phyloP scores from a whole-genome alignment of 805 yeast genomes.

The Wickerhamiella shivajii region DNA sequence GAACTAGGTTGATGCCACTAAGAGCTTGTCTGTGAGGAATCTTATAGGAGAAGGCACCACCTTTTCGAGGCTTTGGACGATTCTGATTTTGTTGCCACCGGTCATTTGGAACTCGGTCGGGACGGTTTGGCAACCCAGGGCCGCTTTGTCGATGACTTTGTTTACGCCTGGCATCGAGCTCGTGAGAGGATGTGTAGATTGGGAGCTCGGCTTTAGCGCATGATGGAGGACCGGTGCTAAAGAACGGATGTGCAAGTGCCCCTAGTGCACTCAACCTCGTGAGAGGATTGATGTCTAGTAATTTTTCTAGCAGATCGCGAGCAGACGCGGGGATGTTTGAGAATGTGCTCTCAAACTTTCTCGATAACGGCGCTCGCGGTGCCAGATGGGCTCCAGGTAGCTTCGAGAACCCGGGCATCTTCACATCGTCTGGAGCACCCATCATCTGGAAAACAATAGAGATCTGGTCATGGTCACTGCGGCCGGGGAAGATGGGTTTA shows the following conservation, averaged over 20 bases:
- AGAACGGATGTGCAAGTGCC: conserved; percentile 60
- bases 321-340: conserved; percentile 18
- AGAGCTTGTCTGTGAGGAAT: conserved; percentile 14
- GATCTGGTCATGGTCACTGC: conserved; percentile 78
- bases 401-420: conserved; percentile 45
- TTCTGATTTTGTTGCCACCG: neutral
- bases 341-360: conserved; percentile 31
- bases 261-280: conserved; percentile 64
- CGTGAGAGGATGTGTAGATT: conserved; percentile 75
- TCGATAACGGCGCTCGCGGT: conserved; percentile 17
- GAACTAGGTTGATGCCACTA: conserved; percentile 13
- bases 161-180: conserved; percentile 39
- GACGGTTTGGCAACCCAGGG: conserved; percentile 3
- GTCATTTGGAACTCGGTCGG: neutral
- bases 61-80: conserved; percentile 4
- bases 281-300: conserved; percentile 57
- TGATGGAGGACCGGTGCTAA: conserved; percentile 53
- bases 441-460: conserved; percentile 62
- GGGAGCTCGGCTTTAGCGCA: conserved; percentile 41
- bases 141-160: conserved; percentile 4
- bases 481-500: conserved; percentile 75
- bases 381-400: conserved; percentile 33
- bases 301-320: conserved; percentile 34
- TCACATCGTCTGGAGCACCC: conserved; percentile 56
- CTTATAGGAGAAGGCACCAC: conserved; percentile 15